Conservation (phyloP, 805 yeast genomes). For the Kodamaea jinghongensis region DNA sequence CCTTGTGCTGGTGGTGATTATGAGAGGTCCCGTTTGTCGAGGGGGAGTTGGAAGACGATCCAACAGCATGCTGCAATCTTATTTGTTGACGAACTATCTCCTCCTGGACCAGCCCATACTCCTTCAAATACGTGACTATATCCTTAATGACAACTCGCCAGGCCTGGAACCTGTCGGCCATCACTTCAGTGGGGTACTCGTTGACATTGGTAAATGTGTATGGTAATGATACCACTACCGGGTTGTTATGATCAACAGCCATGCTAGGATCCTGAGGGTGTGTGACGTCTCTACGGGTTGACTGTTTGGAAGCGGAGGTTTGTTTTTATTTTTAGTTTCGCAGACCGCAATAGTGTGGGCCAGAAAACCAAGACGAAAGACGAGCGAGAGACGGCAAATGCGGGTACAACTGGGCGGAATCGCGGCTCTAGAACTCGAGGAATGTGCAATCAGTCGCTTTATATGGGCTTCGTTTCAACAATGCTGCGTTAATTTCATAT, state of each 20-base stretch:
- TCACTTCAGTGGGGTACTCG: constrained; percentile 74
- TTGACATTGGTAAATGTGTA: constrained; percentile 30
- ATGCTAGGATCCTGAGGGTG: too few relatives aligned
- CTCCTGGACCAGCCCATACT: constrained; percentile 81
- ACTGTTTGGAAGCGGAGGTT: too few relatives aligned
- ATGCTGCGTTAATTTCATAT: too few relatives aligned
- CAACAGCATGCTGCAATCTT: constrained; percentile 71
- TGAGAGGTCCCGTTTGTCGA: constrained; percentile 11
- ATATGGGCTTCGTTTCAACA: too few relatives aligned
- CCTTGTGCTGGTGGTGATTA: constrained; percentile 22
- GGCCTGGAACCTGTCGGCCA: constrained; percentile 78
- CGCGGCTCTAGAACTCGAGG: too few relatives aligned
- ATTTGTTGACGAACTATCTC: constrained; percentile 81
- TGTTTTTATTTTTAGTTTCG: too few relatives aligned
- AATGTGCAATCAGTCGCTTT: too few relatives aligned
- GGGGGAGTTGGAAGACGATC: constrained; percentile 11
- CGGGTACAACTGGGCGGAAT: not conserved
- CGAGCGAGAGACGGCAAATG: not conserved
- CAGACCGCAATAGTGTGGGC: too few relatives aligned
- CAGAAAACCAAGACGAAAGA: too few relatives aligned
- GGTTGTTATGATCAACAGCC: constrained; percentile 26
- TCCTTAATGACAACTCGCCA: constrained; percentile 83
- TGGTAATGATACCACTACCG: constrained; percentile 40
- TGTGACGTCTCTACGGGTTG: too few relatives aligned
- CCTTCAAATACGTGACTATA: constrained; percentile 69